Base-by-base conservation (phyloP, 495 filamentous ascomycete species). In the Letharia lupina region DNA sequence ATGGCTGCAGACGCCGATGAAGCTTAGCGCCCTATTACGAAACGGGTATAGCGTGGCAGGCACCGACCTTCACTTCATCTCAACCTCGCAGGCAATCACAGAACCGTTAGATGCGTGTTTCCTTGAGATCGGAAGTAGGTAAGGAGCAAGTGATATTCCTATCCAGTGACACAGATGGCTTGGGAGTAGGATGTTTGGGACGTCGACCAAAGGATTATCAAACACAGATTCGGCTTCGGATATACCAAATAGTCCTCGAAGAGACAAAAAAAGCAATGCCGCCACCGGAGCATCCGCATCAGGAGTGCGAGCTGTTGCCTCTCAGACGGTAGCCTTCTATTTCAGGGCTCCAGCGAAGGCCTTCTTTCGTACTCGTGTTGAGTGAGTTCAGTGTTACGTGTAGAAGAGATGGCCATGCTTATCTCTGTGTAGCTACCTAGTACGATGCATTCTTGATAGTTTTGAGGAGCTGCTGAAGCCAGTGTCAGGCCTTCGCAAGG, bases 261-360 rank as follows among this genome's bases (percentile, higher is more conserved):
- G 71, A 61, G 74, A 82, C 35, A 78, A 82, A 41, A 80, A 80
- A 64, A 87, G 81, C 70, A 88, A 90, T 83, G 89, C 90, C 33
- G 88, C 90, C 16, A 92, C 89, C 18, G 85, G 84, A 57, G 71
- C 86, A 9, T 88, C 89, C 39, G 91, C 91, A 18, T 91, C 92
- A 13, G 83, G 89, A 42, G 87, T 89, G 54, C 87, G 92, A 62
- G 91, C 91, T 37, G 71, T 95, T 64, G 89, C 86, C 70, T 86
- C 90, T 6, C 89, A 92, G 70, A 75, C 88, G 59, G 80, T 96
- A 52, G 86, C 91, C 35, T 95, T 96, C 70, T 96, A 94, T 75
- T 96, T 96, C 70, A 80, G 92, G 65, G 89, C 90, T 3, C 92
- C 92, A 3, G 86, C 90, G 40, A 95, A 95, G 74, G 88, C 91